Evolutionary conservation across 371 early-diverging fungal species (phyloP), one percentile per base, ranked within the genome.

Genomic region (Apophysomyces elegans): DNA sequence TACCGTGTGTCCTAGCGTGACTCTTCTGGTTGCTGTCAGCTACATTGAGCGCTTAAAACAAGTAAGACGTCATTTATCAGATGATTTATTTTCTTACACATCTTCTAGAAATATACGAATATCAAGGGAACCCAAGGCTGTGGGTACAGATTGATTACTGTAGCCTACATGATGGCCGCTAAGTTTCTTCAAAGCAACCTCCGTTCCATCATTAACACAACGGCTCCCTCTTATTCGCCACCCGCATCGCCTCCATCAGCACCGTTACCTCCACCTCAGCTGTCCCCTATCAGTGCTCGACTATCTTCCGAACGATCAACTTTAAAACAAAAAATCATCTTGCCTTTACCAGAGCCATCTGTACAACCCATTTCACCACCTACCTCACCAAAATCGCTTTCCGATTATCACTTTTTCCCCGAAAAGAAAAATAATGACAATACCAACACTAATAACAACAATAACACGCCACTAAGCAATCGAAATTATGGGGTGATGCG

Each of bases 151-250:
- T 74, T 87, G 46, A 80, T 87, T 9, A 64, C 84, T 63, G 77
- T 84, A 4, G 86, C 88, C n/a, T 87, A 75, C 44, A 83, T 84
- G 59, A 81, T 87, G 66, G 86, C 86, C 8, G 78, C 84, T 11
- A 87, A 86, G 65, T 85, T 77, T 36, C 81, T 84, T 7, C 81
- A 85, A 18, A 68, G 82, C 11, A 75, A 71, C 44, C 68, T 83
- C 14, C 67, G 71, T 47, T 65, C 69, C 9, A 72, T 80, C 44
- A 67, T 83, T 32, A 68, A 73, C 62, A 62, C 71, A 37, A 43
- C 67, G 60, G 39, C 62, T 63, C 56, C 39, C 45, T 26, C 8
- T 26, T 7, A 38, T 62, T 41, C 61, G n/a, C 45, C 66, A 32
- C 35, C 72, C n/a, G 26, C 68, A 56, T 18, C 69, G 18, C 43